Percentiles rank a stretch among this genome's conserved stretches.
phyloP scores from a whole-genome alignment of 2,329 filamentous ascomycete genomes.

The Rhynchosporium secalis region DNA sequence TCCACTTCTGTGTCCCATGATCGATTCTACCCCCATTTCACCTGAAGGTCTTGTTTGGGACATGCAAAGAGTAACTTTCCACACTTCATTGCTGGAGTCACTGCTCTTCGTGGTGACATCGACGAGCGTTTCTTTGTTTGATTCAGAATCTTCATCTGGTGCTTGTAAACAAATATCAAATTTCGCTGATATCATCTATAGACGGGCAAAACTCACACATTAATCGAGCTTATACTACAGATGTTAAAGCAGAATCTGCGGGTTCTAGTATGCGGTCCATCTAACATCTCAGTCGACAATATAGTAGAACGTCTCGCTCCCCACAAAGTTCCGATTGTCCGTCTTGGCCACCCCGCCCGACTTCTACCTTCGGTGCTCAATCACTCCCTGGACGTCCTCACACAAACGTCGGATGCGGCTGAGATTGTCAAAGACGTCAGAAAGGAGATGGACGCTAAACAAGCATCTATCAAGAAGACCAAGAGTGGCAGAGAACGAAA shows the following conservation, averaged over 20 bases:
- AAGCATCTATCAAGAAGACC: constrained; percentile 85
- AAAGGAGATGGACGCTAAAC: constrained; percentile 89
- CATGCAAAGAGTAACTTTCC: too few species aligned
- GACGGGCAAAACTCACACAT: constrained; percentile 94
- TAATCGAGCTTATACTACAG: constrained; percentile 95
- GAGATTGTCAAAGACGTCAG: constrained; percentile 87
- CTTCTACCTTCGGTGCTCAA: constrained; percentile 83
- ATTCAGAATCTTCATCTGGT: not conserved
- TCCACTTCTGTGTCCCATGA: too few species aligned
- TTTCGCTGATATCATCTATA: constrained; percentile 36
- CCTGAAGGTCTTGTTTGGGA: too few species aligned
- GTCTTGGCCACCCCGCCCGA: constrained; percentile 89
- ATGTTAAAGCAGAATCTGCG: constrained; percentile 71
- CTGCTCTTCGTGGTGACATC: too few species aligned
- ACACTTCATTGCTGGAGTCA: too few species aligned
- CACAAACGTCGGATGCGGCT: constrained; percentile 85
- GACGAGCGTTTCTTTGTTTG: too few species aligned
- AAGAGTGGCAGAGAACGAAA: constrained; percentile 75
- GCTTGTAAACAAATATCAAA: not conserved
- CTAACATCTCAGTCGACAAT: constrained; percentile 97
- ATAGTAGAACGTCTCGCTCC: constrained; percentile 89
- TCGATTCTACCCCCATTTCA: too few species aligned
- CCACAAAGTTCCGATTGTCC: constrained; percentile 82
- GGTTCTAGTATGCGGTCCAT: constrained; percentile 91
- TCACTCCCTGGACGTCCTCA: constrained; percentile 89